Percentiles rank a stretch among this genome's conserved stretches.
Evolutionary conservation across 225 moss, liverwort and hornwort genomes (phyloP).

Genomic region (Polytrichum formosum): DNA sequence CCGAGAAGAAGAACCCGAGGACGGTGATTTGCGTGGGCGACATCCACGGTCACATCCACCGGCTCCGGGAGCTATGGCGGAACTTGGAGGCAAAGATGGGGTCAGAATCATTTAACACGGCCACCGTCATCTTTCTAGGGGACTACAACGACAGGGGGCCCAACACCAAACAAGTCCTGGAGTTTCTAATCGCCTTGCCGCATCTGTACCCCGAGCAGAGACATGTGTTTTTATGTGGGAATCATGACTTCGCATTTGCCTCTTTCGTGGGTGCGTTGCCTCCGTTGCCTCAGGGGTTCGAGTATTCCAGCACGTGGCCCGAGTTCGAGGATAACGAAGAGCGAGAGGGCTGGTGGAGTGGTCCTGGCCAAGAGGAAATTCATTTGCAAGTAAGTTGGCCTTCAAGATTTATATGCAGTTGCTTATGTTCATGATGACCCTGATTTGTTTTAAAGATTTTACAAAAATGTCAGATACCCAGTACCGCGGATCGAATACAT

Average conservation of each 20-base stretch:
- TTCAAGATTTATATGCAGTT: no score
- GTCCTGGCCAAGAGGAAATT: conserved; percentile 69
- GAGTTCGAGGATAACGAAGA: conserved; percentile 58
- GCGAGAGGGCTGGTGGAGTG: conserved; percentile 92
- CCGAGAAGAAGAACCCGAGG: not conserved
- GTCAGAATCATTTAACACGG: conserved; percentile 19
- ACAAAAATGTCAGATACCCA: no score
- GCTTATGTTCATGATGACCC: no score
- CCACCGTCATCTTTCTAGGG: conserved; percentile 77
- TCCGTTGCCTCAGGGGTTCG: conserved; percentile 26
- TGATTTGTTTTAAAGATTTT: no score
- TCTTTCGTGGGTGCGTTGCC: conserved; percentile 75
- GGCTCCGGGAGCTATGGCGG: conserved; percentile 60
- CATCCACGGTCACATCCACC: conserved; percentile 69
- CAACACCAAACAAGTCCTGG: conserved; percentile 54
- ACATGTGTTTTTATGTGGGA: conserved; percentile 82
- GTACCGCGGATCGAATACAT: no score
- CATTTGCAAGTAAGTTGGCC: conserved; percentile 47
- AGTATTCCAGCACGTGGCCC: conserved; percentile 66
- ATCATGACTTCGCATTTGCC: conserved; percentile 94
- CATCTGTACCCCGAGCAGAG: conserved; percentile 52
- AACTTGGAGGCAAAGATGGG: conserved; percentile 74
- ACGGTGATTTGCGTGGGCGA: conserved; percentile 85
- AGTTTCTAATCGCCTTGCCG: conserved; percentile 71
- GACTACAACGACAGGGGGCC: conserved; percentile 89